These are phyloP conservation scores for Penicillium canescens DNA, from an alignment of 495 filamentous ascomycete species.

Conservation along the genomic window DNA sequence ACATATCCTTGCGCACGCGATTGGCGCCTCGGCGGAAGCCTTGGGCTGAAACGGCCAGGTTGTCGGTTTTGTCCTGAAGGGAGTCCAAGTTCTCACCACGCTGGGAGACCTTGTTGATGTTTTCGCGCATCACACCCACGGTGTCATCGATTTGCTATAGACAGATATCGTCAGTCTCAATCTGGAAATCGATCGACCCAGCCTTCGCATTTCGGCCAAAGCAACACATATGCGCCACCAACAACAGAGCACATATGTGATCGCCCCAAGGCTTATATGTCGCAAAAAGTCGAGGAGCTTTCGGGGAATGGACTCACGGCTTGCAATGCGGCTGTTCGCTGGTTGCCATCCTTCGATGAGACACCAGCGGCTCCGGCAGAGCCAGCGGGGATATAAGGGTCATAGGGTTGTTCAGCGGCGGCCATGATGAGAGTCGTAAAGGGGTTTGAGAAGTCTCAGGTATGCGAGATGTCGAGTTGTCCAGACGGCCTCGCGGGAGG, in stretches of 20 bases:
- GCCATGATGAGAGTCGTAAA: constrained; percentile 46
- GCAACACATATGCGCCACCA: background rate
- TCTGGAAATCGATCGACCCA: constrained; percentile 1
- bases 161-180: constrained; percentile 16
- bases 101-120: constrained; percentile 89
- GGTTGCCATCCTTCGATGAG: constrained; percentile 57
- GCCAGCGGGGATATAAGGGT: constrained; percentile 84
- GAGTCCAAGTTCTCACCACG: constrained; percentile 88
- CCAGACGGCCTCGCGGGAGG: constrained; percentile 13
- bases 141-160: constrained; percentile 93
- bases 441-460: constrained; percentile 12
- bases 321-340: constrained; percentile 72
- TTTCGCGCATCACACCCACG: constrained; percentile 88
- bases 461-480: constrained; percentile 7
- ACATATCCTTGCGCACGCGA: constrained; percentile 92
- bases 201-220: background rate
- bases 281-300: background rate
- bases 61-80: constrained; percentile 94
- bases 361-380: constrained; percentile 46
- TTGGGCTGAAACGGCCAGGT: constrained; percentile 84
- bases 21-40: constrained; percentile 95
- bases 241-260: background rate
- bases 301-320: constrained; percentile 59
- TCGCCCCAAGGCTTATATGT: background rate
- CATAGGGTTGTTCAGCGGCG: constrained; percentile 76